phyloP scores from a whole-genome alignment of 2,329 filamentous ascomycete species.

The Thelonectria blattea region DNA sequence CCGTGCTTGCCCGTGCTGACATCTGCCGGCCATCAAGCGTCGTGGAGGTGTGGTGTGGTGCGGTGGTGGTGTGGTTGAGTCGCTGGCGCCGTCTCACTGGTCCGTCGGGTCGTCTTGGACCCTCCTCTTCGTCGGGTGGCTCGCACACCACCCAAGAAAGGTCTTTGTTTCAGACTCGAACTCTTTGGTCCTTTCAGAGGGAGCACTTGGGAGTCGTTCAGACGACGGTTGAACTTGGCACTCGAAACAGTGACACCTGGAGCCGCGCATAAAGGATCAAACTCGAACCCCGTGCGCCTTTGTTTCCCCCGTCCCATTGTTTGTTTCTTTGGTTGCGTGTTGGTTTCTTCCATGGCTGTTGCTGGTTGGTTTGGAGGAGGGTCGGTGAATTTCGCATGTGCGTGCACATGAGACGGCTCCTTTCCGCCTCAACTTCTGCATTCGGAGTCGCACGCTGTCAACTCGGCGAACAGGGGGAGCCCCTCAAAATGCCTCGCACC shows the following conservation, averaged over 20 bases:
- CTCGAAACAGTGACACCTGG: neutral
- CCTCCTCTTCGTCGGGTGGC: neutral
- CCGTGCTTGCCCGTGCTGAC: too few species aligned
- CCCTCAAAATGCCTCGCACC: conserved; percentile 27
- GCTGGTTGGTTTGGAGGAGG: too few species aligned
- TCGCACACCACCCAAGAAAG: conserved; percentile 11
- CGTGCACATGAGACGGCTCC: neutral
- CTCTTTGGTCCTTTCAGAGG: conserved; percentile 22
- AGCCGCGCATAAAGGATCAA: neutral
- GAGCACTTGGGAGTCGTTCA: too few species aligned
- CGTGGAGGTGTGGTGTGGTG: conserved; percentile 20
- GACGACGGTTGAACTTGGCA: too few species aligned
- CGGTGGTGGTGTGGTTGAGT: conserved; percentile 26
- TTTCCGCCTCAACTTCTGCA: neutral
- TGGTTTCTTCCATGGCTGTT: neutral
- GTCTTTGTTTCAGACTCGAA: conserved; percentile 34
- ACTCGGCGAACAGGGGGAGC: conserved; percentile 14
- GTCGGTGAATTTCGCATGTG: neutral
- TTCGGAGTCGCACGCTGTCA: conserved; percentile 25
- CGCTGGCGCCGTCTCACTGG: conserved; percentile 25
- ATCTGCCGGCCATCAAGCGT: conserved; percentile 6
- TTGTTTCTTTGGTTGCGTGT: neutral
- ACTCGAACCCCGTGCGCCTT: neutral
- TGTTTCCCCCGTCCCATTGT: neutral
- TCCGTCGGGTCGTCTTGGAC: conserved; percentile 18